A percentile compares a stretch with the other conserved stretches of the same genome.
These are phyloP conservation scores for Alternaria gansuensis DNA, from an alignment of 2,329 filamentous ascomycete species.

Conservation along the genomic window DNA sequence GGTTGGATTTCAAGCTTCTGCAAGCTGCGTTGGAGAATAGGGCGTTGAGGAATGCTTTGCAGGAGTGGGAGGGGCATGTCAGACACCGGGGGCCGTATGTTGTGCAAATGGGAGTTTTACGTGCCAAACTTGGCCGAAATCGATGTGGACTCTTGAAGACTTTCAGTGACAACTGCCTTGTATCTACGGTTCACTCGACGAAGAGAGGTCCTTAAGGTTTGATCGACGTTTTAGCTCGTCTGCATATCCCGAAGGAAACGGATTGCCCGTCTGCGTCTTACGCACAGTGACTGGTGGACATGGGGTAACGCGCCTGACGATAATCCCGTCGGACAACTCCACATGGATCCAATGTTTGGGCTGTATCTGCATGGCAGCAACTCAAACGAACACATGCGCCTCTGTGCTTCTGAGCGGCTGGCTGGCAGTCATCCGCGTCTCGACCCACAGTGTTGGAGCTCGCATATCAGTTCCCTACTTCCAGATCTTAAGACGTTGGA, in stretches of 20 bases:
- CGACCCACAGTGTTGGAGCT: slow-evolving; percentile 23
- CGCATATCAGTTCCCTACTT: slow-evolving; percentile 19
- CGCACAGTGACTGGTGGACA: slow-evolving; percentile 28
- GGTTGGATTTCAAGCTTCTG: slow-evolving; percentile 29
- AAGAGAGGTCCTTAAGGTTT: background rate
- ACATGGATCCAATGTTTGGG: slow-evolving; percentile 35
- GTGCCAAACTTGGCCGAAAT: too few relatives aligned
- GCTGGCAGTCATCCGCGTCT: slow-evolving; percentile 20
- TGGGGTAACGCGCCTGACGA: slow-evolving; percentile 20
- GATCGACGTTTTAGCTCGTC: background rate
- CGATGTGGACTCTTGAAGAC: background rate
- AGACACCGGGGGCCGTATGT: slow-evolving; percentile 23
- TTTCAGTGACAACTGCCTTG: background rate
- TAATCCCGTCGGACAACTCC: slow-evolving; percentile 16
- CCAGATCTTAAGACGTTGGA: slow-evolving; percentile 33
- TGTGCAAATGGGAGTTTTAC: slow-evolving; percentile 6
- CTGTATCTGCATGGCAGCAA: slow-evolving; percentile 1
- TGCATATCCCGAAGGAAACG: background rate
- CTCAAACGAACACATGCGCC: slow-evolving; percentile 27
- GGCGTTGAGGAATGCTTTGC: slow-evolving; percentile 1
- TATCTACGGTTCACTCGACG: background rate
- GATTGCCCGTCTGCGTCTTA: slow-evolving; percentile 20
- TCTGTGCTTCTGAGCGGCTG: slow-evolving; percentile 29
- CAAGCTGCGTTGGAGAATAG: slow-evolving; percentile 23
- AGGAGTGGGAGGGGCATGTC: slow-evolving; percentile 13